Base-by-base conservation (phyloP, 192 early-diverging fungal genomes). In the Anaeromyces robustus region DNA sequence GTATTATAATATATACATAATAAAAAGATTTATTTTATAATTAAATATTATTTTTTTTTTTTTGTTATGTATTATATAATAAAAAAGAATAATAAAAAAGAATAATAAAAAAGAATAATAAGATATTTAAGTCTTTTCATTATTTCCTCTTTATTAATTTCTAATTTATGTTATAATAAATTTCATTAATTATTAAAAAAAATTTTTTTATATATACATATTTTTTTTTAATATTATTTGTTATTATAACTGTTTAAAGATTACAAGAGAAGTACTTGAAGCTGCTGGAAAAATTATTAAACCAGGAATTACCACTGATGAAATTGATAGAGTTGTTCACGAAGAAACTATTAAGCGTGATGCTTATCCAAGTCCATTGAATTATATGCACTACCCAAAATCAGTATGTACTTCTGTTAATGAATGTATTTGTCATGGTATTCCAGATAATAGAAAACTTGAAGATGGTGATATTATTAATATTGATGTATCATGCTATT, bases 391-490 rank as follows among this genome's bases (percentile, higher is more conserved):
- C 39, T 99, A 97, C 86, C 96, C 96, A 22, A 98, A 98, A 86
- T 97, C 96, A 43, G 91, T 92, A 84, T 99, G 98, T 88, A 96
- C 93, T 80, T 91, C 89, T 31, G 89, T 95, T 77, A 95, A 95
- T 84, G 93, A 95, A 86, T 96, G 97, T 29, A 95, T 99, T 81
- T 99, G 98, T 85, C 98, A 99, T 82, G 96, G 96, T 78, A 96
- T 99, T 79, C 98, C 98, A 22, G 98, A 99, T 88, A 89, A 92
- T 81, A 96, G 97, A 82, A 90, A 91, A 59, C 87, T 99, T 18
- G 87, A 93, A 84, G 96, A 99, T 81, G 98, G 98, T 39, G 98
- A 99, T 85, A 96, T 99, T 81, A 80, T 96, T 82, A 99, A 99
- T 85, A 85, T 99, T 77, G 98, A 99, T 86, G 91, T 99, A 29